Percentiles rank a stretch among this genome's conserved stretches.
These are phyloP conservation scores for Hermanozyma aechmeae DNA, from an alignment of 805 yeast species.

Conservation along the genomic window DNA sequence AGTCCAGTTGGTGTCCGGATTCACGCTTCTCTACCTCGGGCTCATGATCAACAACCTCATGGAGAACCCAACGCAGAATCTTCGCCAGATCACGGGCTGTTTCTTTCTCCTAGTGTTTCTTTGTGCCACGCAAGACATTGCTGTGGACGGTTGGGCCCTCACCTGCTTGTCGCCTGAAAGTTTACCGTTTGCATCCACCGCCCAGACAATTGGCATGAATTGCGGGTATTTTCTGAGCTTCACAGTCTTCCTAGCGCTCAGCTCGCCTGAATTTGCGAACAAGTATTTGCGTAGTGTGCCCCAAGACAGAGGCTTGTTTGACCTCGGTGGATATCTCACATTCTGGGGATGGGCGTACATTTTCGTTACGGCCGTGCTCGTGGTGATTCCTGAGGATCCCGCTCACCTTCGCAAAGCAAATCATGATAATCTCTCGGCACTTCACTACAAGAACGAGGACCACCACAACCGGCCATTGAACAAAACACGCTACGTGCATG, in stretches of 20 bases:
- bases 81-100: conserved; percentile 51
- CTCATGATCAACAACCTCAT: conserved; percentile 40
- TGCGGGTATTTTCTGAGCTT: conserved; percentile 88
- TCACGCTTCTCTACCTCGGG: conserved; percentile 62
- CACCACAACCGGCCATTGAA: conserved; percentile 7
- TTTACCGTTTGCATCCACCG: conserved; percentile 89
- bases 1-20: conserved; percentile 72
- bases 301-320: conserved; percentile 51
- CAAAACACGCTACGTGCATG: conserved; percentile 5
- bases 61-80: conserved; percentile 39
- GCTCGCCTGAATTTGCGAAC: conserved; percentile 88
- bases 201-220: conserved; percentile 92
- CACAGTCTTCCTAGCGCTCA: conserved; percentile 83
- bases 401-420: conserved; percentile 30
- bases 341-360: conserved; percentile 74
- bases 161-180: conserved; percentile 74
- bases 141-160: conserved; percentile 98
- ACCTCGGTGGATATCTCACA: conserved; percentile 65
- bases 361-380: conserved; percentile 52
- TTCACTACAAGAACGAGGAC: conserved; percentile 18
- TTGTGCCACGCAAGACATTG: conserved; percentile 97
- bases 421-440: conserved; percentile 18
- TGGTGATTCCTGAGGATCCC: conserved; percentile 66
- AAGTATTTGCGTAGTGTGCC: conserved; percentile 64
- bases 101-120: conserved; percentile 75